A percentile compares a stretch with the other conserved stretches of the same genome.
Conservation (phyloP, 768 basidiomycete genomes). For the Mycena galopus region DNA sequence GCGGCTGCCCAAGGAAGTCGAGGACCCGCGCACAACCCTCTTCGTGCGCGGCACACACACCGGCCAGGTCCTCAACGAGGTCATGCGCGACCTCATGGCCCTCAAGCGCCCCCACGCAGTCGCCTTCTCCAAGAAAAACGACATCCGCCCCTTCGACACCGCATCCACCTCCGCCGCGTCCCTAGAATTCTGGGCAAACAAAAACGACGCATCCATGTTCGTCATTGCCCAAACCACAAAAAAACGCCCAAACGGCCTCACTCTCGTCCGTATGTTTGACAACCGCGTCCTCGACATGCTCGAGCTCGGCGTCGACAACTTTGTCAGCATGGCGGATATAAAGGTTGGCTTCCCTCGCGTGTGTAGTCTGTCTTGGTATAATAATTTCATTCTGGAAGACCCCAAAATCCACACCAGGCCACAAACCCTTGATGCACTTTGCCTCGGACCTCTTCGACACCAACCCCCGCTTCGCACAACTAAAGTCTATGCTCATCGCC, state of each 20-base stretch:
- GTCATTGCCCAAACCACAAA: constrained; percentile 93
- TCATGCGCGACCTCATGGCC: constrained; percentile 94
- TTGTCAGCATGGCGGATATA: constrained; percentile 83
- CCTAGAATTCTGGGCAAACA: constrained; percentile 91
- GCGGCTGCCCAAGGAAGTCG: constrained; percentile 89
- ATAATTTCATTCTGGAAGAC: constrained; percentile 69
- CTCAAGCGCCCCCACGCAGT: constrained; percentile 93
- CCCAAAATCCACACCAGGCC: constrained; percentile 88
- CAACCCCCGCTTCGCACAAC: constrained; percentile 90
- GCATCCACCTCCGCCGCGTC: constrained; percentile 64
- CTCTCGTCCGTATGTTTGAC: constrained; percentile 90
- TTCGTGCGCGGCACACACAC: constrained; percentile 92
- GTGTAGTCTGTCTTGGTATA: not conserved
- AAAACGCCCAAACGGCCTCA: constrained; percentile 91
- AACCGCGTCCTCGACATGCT: constrained; percentile 92
- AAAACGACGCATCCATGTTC: constrained; percentile 96
- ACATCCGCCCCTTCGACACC: constrained; percentile 91
- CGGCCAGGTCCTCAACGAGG: constrained; percentile 82
- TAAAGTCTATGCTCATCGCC: constrained; percentile 92
- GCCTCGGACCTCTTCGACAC: constrained; percentile 95
- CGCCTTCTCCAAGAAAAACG: constrained; percentile 95
- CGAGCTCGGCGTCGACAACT: constrained; percentile 90
- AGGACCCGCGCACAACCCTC: constrained; percentile 88
- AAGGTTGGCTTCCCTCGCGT: constrained; percentile 62
- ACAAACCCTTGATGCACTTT: constrained; percentile 95